Percentiles rank a stretch among this genome's conserved stretches.
phyloP scores from a whole-genome alignment of 176 grass and related monocot species.

The Thalia dealbata region DNA sequence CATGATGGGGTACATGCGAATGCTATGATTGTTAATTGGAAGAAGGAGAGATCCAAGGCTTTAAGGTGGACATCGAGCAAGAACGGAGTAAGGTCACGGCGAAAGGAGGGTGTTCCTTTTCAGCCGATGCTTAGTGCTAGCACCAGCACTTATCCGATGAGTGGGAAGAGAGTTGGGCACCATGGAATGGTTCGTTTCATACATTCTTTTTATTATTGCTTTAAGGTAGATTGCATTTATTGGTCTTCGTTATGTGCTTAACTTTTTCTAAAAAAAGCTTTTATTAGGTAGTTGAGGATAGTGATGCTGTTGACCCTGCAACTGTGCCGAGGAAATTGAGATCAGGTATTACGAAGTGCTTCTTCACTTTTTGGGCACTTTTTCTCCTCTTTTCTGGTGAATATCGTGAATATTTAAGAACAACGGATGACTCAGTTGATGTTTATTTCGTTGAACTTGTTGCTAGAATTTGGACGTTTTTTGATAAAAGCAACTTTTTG shows the following conservation, averaged over 20 bases:
- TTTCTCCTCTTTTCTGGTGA: neutral
- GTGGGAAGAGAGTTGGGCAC: conserved; percentile 29
- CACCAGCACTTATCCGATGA: conserved; percentile 16
- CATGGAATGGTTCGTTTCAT: conserved; percentile 36
- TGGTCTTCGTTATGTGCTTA: conserved; percentile 8
- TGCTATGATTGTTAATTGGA: conserved; percentile 8
- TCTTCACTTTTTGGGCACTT: too few species aligned
- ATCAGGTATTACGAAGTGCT: conserved; percentile 38
- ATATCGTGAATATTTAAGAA: neutral
- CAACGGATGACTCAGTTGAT: too few species aligned
- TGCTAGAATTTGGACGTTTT: neutral
- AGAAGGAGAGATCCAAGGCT: conserved; percentile 31
- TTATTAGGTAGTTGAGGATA: conserved; percentile 32
- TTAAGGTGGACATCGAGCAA: conserved; percentile 40
- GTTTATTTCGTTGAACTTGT: neutral
- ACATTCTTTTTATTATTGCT: conserved; percentile 1
- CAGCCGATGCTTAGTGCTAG: conserved; percentile 17
- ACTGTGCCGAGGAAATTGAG: conserved; percentile 60
- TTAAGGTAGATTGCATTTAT: conserved; percentile 3
- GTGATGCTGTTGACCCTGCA: conserved; percentile 34
- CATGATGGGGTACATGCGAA: conserved; percentile 8
- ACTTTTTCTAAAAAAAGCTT: conserved; percentile 13
- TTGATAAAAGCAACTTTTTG: neutral
- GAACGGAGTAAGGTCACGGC: conserved; percentile 10
- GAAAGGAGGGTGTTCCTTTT: conserved; percentile 19